Evolutionary conservation across 2,329 filamentous ascomycete genomes (phyloP), one percentile per base, ranked within the genome.

Genomic region (Sodiomyces alkalinus): DNA sequence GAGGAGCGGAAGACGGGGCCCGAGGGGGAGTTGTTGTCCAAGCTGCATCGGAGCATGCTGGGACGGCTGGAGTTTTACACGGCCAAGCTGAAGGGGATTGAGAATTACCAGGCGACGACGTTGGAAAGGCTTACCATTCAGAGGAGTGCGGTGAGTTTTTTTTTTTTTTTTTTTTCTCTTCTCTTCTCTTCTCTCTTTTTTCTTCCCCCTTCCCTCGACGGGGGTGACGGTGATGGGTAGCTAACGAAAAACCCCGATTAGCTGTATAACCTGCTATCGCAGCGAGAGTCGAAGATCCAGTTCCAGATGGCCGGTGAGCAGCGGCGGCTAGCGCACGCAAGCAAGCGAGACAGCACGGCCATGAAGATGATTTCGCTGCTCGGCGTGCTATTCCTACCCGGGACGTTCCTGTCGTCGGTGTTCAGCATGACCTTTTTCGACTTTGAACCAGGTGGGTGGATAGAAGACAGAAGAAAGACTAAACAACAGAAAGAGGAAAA

Each of bases 381-480:
- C 31, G 72, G 71, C 17, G 68, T 69, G 22, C 53, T 76, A 22
- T 76, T 76, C 40, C 52, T 76, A 5, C 71, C 71, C 0, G 70
- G 69, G 2, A 74, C 69, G 1, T 73, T 65, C 37, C 56, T 76
- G 12, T 62, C 71, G 7, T 75, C 71, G 1, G 55, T 76, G 15
- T 76, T 76, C 39, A 66, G 62, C 53, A 76, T 74, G 68, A 68
- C 68, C 0, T 76, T 76, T 44, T 76, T 76, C 52, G 62, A 75
- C 48, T 75, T 74, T 39, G 61, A 62, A 37, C 49, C 54, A 21
- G 50, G 59, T 58, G 44, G 35, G 48, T 43, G 9, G 6, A 14
- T n/a, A n/a, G n/a, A n/a, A n/a, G n/a, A n/a, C n/a, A n/a, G n/a
- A n/a, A n/a, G n/a, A n/a, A n/a, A n/a, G n/a, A n/a, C n/a, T n/a